Evolutionary conservation across 164 flowering plant genomes (phyloP), one percentile per base, ranked within the genome.

Genomic region (Berberis thunbergii): DNA sequence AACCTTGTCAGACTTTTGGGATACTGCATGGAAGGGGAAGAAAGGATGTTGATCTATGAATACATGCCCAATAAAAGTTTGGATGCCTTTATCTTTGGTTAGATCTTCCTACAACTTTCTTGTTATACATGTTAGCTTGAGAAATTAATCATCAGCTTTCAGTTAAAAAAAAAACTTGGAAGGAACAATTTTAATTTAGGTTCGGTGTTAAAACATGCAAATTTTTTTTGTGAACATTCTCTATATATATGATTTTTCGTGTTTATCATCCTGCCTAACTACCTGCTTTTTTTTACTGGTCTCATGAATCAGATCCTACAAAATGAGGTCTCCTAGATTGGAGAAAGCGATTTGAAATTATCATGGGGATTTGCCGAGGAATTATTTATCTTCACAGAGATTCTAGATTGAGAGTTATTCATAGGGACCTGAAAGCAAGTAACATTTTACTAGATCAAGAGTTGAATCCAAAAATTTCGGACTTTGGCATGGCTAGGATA

Each of bases 401-500:
- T 59, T 69, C 64, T 1, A 59, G 72, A 54, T 54, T 64, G 7
- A 69, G 64, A 64, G 43, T 69, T 9, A 59, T 69, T 38, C 72
- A 69, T 54, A 63, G 67, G 39, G 72, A 69, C 53, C 59, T 59
- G 5, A 69, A 69, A 9, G n/a, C 67, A 1, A 64, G 72, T 41
- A 59, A 69, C 42, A 53, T 69, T 52, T 45, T 64, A 7, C 44
- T 69, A 45, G 72, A 69, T 40, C 43, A 59, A 58, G 64, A 64
- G 8, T 40, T 63, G 58, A 69, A 63, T 41, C 64, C 72, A 2
- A 69, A 69, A 64, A 59, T 69, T 59, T 64, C 67, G 0, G 67
- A 69, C 53, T 69, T 69, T 7, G 67, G 72, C 10, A 64, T 69
- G 59, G 72, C 72, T n/a, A 63, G 72, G 52, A 57, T 54, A 9